Evolutionary conservation across 805 yeast genomes (phyloP), one percentile per base, ranked within the genome.

Genomic region (Saccharomyces jurei): DNA sequence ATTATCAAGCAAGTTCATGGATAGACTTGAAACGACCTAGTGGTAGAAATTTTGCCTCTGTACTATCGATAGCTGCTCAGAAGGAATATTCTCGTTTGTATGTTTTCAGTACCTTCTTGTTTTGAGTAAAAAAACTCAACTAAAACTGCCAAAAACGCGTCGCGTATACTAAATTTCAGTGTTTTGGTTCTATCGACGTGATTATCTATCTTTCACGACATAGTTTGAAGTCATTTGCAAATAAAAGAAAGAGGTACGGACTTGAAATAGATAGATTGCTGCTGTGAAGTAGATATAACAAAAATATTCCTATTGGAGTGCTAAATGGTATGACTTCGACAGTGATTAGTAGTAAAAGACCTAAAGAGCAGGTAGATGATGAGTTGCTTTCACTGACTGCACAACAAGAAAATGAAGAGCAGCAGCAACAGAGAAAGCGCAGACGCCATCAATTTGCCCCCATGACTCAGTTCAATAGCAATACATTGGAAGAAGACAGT

Each of bases 391-490:
- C 54, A 17, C 47, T 63, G 17, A 58, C 60, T 9, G 62, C 62
- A 1, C 53, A 54, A 28, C 56, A 59, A 17, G 54, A 54, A 10
- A 41, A 54, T 14, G 56, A 50, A 3, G 49, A 52, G n/a, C 54
- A 52, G 10, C 52, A 51, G 26, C 59, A 55, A 10, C 50, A 50
- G 14, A 55, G 51, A 5, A 60, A 58, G 44, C 66, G 58, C 51
- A 59, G 69, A 53, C 60, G 59, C 21, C 60, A 59, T 29, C 55
- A 59, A 26, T 61, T 54, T 52, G 65, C 63, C 26, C 61, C 66
- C 0, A 67, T 67, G 70, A 65, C 71, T 6, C 71, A 67, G 49
- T 58, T 36, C 25, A 36, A 57, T 46, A 54, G 56, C 3, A 50
- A 46, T 6, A 50, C 57, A 22, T 22, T 41, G n/a, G 56, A 55